A percentile compares a stretch with the other conserved stretches of the same genome.
phyloP scores from a whole-genome alignment of 768 basidiomycete species.

The Rhodosporidiobolus sp. region DNA sequence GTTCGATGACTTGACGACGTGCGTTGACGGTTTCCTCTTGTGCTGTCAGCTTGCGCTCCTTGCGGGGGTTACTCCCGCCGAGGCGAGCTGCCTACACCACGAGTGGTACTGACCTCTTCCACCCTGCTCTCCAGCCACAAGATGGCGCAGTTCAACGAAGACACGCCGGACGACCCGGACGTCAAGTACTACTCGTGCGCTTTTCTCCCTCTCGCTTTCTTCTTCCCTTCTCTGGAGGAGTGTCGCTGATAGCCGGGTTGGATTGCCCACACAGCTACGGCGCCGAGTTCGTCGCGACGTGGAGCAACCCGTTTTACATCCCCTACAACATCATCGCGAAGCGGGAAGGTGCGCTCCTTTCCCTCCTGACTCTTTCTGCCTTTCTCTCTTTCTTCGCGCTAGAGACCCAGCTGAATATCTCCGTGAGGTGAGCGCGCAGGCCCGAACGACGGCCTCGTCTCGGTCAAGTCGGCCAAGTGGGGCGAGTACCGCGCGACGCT shows the following conservation, averaged over 20 bases:
- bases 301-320: slow-evolving; percentile 38
- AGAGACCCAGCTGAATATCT: slow-evolving; percentile 47
- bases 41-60: neutral
- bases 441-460: slow-evolving; percentile 90
- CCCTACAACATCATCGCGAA: slow-evolving; percentile 40
- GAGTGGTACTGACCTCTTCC: neutral
- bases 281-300: slow-evolving; percentile 77
- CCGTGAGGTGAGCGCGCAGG: slow-evolving; percentile 54
- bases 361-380: neutral
- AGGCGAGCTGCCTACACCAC: neutral
- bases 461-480: slow-evolving; percentile 82
- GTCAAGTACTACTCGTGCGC: slow-evolving; percentile 74
- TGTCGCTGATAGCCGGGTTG: too few species aligned
- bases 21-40: neutral
- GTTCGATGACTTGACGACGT: slow-evolving; percentile 76
- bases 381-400: neutral
- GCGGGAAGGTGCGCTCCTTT: slow-evolving; percentile 30
- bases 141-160: slow-evolving; percentile 85
- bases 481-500: slow-evolving; percentile 95
- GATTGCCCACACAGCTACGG: slow-evolving; percentile 60
- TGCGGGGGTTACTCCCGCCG: neutral
- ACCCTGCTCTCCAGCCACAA: slow-evolving; percentile 52
- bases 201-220: neutral
- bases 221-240: neutral
- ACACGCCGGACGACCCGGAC: slow-evolving; percentile 70